Percentiles rank a stretch among this genome's conserved stretches.
Conservation (phyloP, 2,329 filamentous ascomycete species). For the Fusarium sp. region DNA sequence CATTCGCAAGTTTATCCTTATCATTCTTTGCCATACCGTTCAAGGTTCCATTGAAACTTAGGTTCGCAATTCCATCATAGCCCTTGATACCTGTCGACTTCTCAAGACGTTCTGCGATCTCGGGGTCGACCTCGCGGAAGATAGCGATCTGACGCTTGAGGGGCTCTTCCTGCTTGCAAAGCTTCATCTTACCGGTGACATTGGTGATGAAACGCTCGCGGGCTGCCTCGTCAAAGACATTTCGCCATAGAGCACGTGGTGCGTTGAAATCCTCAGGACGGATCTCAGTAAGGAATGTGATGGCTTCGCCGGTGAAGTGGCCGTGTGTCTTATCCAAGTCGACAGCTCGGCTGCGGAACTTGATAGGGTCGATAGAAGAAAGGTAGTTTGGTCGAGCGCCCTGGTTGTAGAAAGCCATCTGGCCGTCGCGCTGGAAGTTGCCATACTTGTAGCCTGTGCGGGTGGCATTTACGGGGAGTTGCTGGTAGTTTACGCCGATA, state of each 20-base stretch:
- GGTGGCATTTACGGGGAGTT: constrained; percentile 36
- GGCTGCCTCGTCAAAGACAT: constrained; percentile 22
- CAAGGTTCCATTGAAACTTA: constrained; percentile 24
- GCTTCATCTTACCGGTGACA: constrained; percentile 72
- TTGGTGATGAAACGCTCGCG: constrained; percentile 69
- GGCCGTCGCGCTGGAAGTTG: constrained; percentile 37
- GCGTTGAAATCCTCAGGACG: constrained; percentile 39
- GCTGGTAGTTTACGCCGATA: constrained; percentile 73
- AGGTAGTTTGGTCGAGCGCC: constrained; percentile 35
- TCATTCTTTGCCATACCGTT: constrained; percentile 24
- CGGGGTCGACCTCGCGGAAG: constrained; percentile 73
- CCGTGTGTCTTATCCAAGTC: constrained; percentile 37
- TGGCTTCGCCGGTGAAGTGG: constrained; percentile 29
- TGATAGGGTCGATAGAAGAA: constrained; percentile 32
- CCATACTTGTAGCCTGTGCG: constrained; percentile 13
- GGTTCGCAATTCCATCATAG: constrained; percentile 21
- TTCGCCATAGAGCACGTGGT: constrained; percentile 11
- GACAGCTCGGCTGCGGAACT: constrained; percentile 22
- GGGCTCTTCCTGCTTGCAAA: constrained; percentile 71
- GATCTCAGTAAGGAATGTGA: constrained; percentile 36
- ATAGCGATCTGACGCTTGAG: constrained; percentile 76
- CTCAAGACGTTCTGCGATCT: constrained; percentile 71
- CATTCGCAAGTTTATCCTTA: constrained; percentile 20
- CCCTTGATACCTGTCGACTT: constrained; percentile 68
- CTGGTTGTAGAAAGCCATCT: constrained; percentile 40